Percentiles rank a stretch among this genome's conserved stretches.
Conservation (phyloP, 768 basidiomycete genomes). For the Solioccasus polychromus region DNA sequence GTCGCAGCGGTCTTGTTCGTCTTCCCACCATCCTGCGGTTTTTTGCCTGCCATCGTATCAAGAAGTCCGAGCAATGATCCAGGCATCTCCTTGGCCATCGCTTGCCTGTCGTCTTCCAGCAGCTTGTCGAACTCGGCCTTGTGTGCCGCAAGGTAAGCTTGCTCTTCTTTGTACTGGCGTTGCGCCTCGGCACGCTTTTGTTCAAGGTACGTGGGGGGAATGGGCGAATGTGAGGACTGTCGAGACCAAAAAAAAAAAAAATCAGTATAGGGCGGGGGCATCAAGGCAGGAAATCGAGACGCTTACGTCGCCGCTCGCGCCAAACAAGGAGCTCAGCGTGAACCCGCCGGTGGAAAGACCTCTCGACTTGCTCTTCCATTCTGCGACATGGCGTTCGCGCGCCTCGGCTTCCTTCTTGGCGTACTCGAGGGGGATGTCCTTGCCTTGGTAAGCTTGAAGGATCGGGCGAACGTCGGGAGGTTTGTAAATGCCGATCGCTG, state of each 20-base stretch:
- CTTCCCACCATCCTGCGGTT: constrained; percentile 7
- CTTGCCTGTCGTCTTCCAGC: constrained; percentile 52
- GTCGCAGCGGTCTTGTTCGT: constrained; percentile 6
- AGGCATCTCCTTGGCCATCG: constrained; percentile 46
- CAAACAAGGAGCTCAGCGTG: constrained; percentile 46
- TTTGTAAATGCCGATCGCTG: constrained; percentile 91
- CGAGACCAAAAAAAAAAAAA: background rate
- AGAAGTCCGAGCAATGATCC: constrained; percentile 38
- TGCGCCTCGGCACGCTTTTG: constrained; percentile 52
- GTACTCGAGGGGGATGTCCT: constrained; percentile 87
- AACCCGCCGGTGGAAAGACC: constrained; percentile 38
- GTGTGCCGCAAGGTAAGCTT: constrained; percentile 49
- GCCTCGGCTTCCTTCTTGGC: constrained; percentile 83
- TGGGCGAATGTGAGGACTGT: constrained; percentile 28
- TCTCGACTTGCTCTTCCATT: constrained; percentile 62
- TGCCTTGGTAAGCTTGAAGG: constrained; percentile 78
- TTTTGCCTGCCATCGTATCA: constrained; percentile 24
- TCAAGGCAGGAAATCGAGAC: background rate
- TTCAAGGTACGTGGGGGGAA: constrained; percentile 51
- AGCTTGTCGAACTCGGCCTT: constrained; percentile 48
- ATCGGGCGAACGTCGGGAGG: constrained; percentile 86
- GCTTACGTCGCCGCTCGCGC: constrained; percentile 31
- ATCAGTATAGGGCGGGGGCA: background rate
- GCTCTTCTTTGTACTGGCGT: constrained; percentile 49
- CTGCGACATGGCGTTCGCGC: constrained; percentile 72